Evolutionary conservation across 2,329 filamentous ascomycete genomes (phyloP), one percentile per base, ranked within the genome.

Genomic region (Monosporascus sp.): DNA sequence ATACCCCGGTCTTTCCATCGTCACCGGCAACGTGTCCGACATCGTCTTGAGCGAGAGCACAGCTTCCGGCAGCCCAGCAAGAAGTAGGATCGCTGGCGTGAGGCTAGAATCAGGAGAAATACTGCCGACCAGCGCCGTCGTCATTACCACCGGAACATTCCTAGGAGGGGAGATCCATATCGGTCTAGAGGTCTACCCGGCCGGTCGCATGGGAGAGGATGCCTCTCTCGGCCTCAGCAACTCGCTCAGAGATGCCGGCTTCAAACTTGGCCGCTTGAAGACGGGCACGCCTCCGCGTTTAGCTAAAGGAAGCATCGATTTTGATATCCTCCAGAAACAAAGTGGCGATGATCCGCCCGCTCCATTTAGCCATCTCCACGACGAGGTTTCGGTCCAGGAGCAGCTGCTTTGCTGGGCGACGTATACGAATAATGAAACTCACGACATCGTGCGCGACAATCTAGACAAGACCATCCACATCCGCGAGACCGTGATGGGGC

Each of bases 401-500:
- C 94, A 99, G 72, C 76, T 97, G 38, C 78, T 83, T n/a, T 97
- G 92, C 74, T 86, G 90, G 77, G 83, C 86, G 53, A 97, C 93
- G 1, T 84, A 92, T 65, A 99, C 94, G 24, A 97, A 96, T 65
- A 78, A 86, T 48, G 81, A 78, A 5, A 85, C 90, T 0, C 94
- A 99, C 71, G 83, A 89, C 17, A 82, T 99, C 49, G 87, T 97
- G 55, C 84, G 90, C 46, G 82, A 83, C 7, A 97, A 97, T 65
- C 82, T 99, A n/a, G 88, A 96, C 67, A 95, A 96, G 67, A 95
- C 90, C 1, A 89, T 99, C 37, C 94, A 99, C 67, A 97, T 99
- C 57, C 85, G 94, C 24, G 94, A 99, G 70, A 93, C 90, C 0
- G 89, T 99, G 50, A 94, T 90, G 65, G 94, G 94, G 0, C 94